Evolutionary conservation across 163 green algal species (phyloP), one percentile per base, ranked within the genome.

Genomic region (Chlorella variabilis): DNA sequence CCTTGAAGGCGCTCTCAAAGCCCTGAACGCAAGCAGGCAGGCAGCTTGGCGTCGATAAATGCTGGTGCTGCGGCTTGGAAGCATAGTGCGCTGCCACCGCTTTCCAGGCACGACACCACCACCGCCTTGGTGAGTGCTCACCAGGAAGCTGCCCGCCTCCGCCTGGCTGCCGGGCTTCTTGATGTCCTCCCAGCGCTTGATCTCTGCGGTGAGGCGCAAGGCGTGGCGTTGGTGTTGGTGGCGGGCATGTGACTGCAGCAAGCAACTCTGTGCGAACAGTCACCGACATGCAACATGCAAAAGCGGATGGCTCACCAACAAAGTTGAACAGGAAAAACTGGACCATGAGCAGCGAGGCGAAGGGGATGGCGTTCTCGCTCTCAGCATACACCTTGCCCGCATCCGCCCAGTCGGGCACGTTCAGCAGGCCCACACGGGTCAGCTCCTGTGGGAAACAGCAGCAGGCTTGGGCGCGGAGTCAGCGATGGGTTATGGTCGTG

Each of bases 1-100:
- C 83, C 75, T 90, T 91, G 79, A 97, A 92, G 23, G 82, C 56
- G 56, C 56, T 49, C 92, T 97, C 94, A 73, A 97, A 89, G 82
- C 94, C 94, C 70, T 77, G 70, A 27, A 61, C 5, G 62, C n/a
- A n/a, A n/a, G n/a, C n/a, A n/a, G n/a, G n/a, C n/a, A 38, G 62
- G 7, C 54, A 62, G 20, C 54, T 62, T 54, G 45, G 15, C 3
- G n/a, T n/a, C n/a, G n/a, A n/a, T n/a, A n/a, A n/a, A n/a, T n/a
- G n/a, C n/a, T n/a, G n/a, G n/a, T n/a, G n/a, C n/a, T n/a, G n/a
- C n/a, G n/a, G n/a, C n/a, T n/a, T n/a, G n/a, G n/a, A n/a, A n/a
- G n/a, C n/a, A n/a, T n/a, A n/a, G n/a, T n/a, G n/a, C n/a, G n/a
- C n/a, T n/a, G n/a, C n/a, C n/a, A n/a, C n/a, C n/a, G n/a, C n/a